Evolutionary conservation across 129 eudicot genomes (phyloP).

Genomic region (Artemisia tridentata): DNA sequence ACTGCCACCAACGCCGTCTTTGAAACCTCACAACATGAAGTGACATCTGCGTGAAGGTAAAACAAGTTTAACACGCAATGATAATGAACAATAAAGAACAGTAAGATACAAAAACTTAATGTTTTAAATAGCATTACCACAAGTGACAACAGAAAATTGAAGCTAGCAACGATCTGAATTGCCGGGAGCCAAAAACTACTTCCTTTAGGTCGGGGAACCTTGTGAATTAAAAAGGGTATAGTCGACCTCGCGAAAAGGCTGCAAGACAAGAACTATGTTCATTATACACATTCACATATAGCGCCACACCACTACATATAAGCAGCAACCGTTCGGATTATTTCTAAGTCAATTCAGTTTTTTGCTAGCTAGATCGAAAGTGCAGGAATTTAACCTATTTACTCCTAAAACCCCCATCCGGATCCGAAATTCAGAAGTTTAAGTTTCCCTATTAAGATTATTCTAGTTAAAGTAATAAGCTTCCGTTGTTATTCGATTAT

Average conservation of each 20-base stretch:
- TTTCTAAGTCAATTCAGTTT: background rate
- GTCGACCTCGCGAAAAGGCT: slow-evolving; percentile 70
- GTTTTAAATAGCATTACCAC: slow-evolving; percentile 45
- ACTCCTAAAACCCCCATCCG: background rate
- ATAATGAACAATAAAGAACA: slow-evolving; percentile 11
- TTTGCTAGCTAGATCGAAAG: background rate
- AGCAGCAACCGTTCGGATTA: slow-evolving; percentile 8
- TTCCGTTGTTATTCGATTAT: background rate
- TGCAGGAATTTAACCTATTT: background rate
- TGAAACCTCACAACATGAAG: slow-evolving; percentile 58
- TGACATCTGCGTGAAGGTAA: slow-evolving; percentile 55
- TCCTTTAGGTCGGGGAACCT: slow-evolving; percentile 72
- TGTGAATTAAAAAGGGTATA: slow-evolving; percentile 65
- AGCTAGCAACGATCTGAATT: slow-evolving; percentile 77
- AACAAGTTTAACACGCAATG: background rate
- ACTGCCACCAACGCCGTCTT: slow-evolving; percentile 70
- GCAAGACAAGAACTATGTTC: slow-evolving; percentile 28
- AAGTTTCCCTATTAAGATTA: background rate
- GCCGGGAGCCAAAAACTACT: slow-evolving; percentile 88
- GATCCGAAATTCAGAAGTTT: background rate
- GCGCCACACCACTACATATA: background rate
- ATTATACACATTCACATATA: slow-evolving; percentile 3
- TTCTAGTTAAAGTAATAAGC: slow-evolving; percentile 9
- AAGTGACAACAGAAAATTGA: slow-evolving; percentile 63
- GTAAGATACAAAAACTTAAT: background rate